Evolutionary conservation across 2,329 filamentous ascomycete genomes (phyloP).

Genomic region (Colletotrichum abscissum): DNA sequence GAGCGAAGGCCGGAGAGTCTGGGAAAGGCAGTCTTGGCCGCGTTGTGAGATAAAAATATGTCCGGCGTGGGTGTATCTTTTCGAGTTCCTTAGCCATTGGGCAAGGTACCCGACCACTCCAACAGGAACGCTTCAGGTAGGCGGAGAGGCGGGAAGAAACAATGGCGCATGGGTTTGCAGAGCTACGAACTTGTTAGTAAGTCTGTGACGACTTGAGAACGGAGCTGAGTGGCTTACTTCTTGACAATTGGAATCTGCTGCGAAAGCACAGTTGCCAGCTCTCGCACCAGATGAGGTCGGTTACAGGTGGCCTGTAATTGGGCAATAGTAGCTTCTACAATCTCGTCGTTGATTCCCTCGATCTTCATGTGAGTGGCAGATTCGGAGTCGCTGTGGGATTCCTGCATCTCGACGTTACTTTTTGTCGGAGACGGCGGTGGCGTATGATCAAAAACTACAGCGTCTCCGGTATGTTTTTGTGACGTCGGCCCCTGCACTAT

Average conservation of each 20-base stretch:
- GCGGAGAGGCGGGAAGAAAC: conserved; percentile 91
- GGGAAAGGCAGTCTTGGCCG: conserved; percentile 85
- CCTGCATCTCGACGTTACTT: background rate
- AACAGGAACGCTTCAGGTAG: conserved; percentile 88
- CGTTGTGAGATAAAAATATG: conserved; percentile 97
- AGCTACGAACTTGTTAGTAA: conserved; percentile 65
- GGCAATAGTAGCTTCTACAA: conserved; percentile 89
- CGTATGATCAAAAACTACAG: conserved; percentile 73
- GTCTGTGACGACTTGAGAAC: conserved; percentile 15
- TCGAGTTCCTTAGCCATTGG: conserved; percentile 94
- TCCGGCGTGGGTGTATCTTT: conserved; percentile 90
- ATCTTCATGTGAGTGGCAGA: conserved; percentile 61
- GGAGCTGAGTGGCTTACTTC: conserved; percentile 73
- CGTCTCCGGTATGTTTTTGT: conserved; percentile 39
- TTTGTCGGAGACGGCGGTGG: conserved; percentile 60
- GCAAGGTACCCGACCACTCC: conserved; percentile 83
- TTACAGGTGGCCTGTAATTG: conserved; percentile 92
- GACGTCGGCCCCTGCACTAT: conserved; percentile 24
- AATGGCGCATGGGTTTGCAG: conserved; percentile 93
- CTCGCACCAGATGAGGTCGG: conserved; percentile 93
- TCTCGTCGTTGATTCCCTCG: conserved; percentile 91
- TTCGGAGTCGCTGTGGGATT: background rate
- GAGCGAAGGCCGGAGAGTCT: conserved; percentile 41
- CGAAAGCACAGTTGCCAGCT: conserved; percentile 84
- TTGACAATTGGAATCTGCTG: conserved; percentile 84